A percentile compares a stretch with the other conserved stretches of the same genome.
phyloP scores from a whole-genome alignment of 2,329 filamentous ascomycete species.

The Beauveria sp. region DNA sequence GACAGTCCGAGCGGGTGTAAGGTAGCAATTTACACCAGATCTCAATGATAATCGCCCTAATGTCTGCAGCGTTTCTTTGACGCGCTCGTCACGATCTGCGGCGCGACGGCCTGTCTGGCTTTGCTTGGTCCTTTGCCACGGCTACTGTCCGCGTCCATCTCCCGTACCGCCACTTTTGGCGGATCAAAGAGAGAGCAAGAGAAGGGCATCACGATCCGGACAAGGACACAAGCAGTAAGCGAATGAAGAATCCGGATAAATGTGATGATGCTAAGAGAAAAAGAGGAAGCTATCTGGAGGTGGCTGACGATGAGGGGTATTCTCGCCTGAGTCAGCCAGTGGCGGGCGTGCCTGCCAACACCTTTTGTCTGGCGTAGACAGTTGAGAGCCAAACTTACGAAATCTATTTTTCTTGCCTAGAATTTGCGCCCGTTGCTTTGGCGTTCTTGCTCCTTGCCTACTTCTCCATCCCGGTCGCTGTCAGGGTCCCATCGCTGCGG shows the following conservation, averaged over 20 bases:
- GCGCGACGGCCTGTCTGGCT: slow-evolving; percentile 26
- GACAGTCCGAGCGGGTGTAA: too few species aligned
- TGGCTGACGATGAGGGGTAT: too few species aligned
- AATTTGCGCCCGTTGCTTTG: slow-evolving; percentile 43
- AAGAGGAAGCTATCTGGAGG: too few species aligned
- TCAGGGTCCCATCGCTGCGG: slow-evolving; percentile 4
- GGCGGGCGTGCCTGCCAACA: slow-evolving; percentile 9
- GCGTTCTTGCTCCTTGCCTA: slow-evolving; percentile 37
- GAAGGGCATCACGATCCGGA: too few species aligned
- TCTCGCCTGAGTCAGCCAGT: too few species aligned
- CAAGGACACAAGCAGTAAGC: too few species aligned
- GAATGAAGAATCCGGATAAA: too few species aligned
- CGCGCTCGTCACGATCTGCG: slow-evolving; percentile 26
- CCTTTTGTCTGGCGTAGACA: slow-evolving; percentile 47
- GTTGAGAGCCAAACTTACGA: slow-evolving; percentile 43
- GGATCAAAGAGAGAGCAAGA: too few species aligned
- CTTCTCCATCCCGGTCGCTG: slow-evolving; percentile 38
- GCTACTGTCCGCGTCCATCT: slow-evolving; percentile 43
- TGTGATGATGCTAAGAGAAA: too few species aligned
- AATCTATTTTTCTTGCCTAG: slow-evolving; percentile 44
- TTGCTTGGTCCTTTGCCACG: slow-evolving; percentile 32
- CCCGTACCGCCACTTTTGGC: slow-evolving; percentile 27
- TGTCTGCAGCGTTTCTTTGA: slow-evolving; percentile 35
- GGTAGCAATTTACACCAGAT: too few species aligned
- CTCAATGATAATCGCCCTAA: slow-evolving; percentile 13